A percentile compares a stretch with the other conserved stretches of the same genome.
These are phyloP conservation scores for Pelagophyceae sp. DNA, from an alignment of 352 stramenopile species.

Conservation along the genomic window DNA sequence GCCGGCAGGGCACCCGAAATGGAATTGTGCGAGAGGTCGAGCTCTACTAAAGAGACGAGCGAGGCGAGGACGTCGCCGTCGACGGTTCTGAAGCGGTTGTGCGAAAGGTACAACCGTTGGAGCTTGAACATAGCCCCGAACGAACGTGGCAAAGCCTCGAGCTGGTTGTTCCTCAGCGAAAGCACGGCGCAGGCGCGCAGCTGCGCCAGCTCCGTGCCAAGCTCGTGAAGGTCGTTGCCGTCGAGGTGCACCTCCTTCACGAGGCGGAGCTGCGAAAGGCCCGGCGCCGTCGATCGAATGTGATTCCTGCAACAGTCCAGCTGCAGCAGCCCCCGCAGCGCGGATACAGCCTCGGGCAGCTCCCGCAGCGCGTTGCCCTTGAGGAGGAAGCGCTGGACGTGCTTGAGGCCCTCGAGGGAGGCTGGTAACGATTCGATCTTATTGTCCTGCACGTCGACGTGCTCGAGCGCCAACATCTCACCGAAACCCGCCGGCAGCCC, in stretches of 20 bases:
- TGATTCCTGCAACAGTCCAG: constrained; percentile 23
- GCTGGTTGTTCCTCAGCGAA: not conserved
- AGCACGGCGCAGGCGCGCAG: constrained; percentile 16
- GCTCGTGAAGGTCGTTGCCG: constrained; percentile 1
- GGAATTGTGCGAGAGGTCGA: constrained; percentile 15
- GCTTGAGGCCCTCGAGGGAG: not conserved
- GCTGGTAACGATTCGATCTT: not conserved
- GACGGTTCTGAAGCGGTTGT: constrained; percentile 12
- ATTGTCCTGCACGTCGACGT: constrained; percentile 25
- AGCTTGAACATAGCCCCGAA: constrained; percentile 11
- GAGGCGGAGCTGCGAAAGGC: not conserved
- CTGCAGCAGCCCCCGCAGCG: constrained; percentile 20
- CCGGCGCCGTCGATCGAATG: not conserved
- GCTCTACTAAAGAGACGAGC: not conserved
- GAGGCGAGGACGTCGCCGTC: not conserved
- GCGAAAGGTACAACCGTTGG: constrained; percentile 17
- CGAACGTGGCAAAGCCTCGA: not conserved
- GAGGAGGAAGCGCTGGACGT: constrained; percentile 14
- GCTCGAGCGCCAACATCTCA: constrained; percentile 24
- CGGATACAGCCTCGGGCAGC: constrained; percentile 17
- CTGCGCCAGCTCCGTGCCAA: constrained; percentile 25
- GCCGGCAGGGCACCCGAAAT: not conserved
- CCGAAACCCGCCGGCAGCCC: constrained; percentile 14
- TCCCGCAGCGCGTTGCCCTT: constrained; percentile 22
- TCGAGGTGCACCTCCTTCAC: constrained; percentile 22